These are phyloP conservation scores for Penicillium samsonianum DNA, from an alignment of 495 filamentous ascomycete species.

Conservation along the genomic window DNA sequence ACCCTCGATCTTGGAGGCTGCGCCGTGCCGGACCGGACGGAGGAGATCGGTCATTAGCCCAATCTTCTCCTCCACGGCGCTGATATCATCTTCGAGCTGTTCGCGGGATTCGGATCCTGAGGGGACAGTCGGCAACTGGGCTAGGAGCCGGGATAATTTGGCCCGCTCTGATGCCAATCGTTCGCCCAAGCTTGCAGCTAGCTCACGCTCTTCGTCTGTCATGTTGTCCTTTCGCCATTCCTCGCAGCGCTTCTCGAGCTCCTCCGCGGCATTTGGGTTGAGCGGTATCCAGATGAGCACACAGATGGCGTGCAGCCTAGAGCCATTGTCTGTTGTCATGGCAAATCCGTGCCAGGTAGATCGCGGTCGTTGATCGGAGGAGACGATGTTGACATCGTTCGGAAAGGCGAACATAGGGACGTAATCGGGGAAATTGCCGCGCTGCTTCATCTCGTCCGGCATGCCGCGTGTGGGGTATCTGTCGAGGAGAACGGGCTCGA, in stretches of 20 bases:
- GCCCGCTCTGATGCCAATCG: constrained; percentile 86
- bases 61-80: constrained; percentile 95
- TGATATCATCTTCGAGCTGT: constrained; percentile 87
- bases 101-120: constrained; percentile 83
- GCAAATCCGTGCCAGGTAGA: constrained; percentile 98
- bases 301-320: constrained; percentile 87
- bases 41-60: constrained; percentile 93
- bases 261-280: constrained; percentile 75
- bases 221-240: constrained; percentile 93
- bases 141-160: constrained; percentile 82
- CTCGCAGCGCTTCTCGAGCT: constrained; percentile 89
- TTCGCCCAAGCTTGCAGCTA: constrained; percentile 90
- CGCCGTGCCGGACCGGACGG: constrained; percentile 87
- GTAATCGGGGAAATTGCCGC: constrained; percentile 92
- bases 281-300: constrained; percentile 92
- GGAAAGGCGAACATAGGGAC: constrained; percentile 99
- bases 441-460: constrained; percentile 75
- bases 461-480: constrained; percentile 85
- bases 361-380: constrained; percentile 87
- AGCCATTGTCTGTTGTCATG: constrained; percentile 92
- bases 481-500: constrained; percentile 92
- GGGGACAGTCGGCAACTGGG: constrained; percentile 73
- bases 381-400: constrained; percentile 95
- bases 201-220: constrained; percentile 91
- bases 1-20: constrained; percentile 95